These are phyloP conservation scores for Benincasa hispida DNA, from an alignment of 306 rosid genomes.

Conservation along the genomic window DNA sequence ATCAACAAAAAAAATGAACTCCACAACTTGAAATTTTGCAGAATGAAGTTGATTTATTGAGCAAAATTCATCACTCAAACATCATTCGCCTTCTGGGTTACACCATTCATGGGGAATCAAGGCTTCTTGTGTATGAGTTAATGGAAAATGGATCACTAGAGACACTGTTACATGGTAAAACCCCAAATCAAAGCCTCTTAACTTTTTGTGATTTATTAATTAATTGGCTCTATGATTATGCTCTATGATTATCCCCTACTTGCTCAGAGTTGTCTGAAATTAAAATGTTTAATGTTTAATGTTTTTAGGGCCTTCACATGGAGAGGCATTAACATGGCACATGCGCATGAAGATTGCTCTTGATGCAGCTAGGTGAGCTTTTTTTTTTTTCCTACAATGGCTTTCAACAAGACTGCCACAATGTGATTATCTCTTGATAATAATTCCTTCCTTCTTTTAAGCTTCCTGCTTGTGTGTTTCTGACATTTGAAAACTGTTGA, in stretches of 20 bases:
- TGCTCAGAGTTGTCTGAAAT: background rate
- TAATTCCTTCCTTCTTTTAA: background rate
- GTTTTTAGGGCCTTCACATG: slow-evolving; percentile 61
- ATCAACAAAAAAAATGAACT: background rate
- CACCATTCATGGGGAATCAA: slow-evolving; percentile 39
- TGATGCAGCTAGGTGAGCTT: slow-evolving; percentile 70
- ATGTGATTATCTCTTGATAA: too few relatives aligned
- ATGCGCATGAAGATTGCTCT: slow-evolving; percentile 96
- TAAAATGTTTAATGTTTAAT: background rate
- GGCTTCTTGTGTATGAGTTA: slow-evolving; percentile 60
- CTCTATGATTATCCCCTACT: background rate
- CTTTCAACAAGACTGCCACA: too few relatives aligned
- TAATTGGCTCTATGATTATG: background rate
- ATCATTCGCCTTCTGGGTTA: slow-evolving; percentile 62
- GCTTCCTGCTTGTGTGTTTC: slow-evolving; percentile 10
- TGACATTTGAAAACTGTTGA: slow-evolving; percentile 20
- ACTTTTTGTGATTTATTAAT: background rate
- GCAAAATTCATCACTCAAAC: slow-evolving; percentile 72
- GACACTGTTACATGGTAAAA: slow-evolving; percentile 69
- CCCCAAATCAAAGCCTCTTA: background rate
- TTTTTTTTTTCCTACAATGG: background rate
- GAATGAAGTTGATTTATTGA: slow-evolving; percentile 72
- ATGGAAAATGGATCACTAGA: slow-evolving; percentile 91
- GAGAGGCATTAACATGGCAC: slow-evolving; percentile 72
- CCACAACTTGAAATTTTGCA: slow-evolving; percentile 29